Evolutionary conservation across 176 grass and related monocot species (phyloP).

Genomic region (Zizania latifolia): DNA sequence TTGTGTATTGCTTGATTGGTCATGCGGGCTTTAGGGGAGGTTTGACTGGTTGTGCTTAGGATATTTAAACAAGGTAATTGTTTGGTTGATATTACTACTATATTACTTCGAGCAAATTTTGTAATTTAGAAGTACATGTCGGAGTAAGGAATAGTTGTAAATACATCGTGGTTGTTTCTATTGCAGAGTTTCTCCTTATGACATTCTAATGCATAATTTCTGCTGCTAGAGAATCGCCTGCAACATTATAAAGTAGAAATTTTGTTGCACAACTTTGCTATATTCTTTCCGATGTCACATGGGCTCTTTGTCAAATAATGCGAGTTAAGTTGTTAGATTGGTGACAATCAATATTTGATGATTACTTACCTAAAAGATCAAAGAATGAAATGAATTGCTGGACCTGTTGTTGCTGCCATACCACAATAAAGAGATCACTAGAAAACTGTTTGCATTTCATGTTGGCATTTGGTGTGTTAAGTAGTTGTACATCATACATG

Average conservation of each 20-base stretch:
- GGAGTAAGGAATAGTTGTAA: slow-evolving; percentile 20
- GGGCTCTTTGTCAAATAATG: background rate
- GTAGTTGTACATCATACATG: background rate
- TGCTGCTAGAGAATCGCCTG: background rate
- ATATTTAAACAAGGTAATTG: slow-evolving; percentile 17
- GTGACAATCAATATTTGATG: background rate
- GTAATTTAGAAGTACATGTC: slow-evolving; percentile 29
- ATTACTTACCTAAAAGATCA: no score
- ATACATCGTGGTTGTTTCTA: slow-evolving; percentile 21
- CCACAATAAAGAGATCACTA: background rate
- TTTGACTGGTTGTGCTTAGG: slow-evolving; percentile 28
- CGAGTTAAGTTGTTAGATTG: background rate
- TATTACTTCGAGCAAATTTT: slow-evolving; percentile 27
- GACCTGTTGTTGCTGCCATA: background rate
- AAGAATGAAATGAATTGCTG: background rate
- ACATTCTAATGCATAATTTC: background rate
- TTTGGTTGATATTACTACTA: slow-evolving; percentile 25
- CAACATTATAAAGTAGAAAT: background rate
- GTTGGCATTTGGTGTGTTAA: no score
- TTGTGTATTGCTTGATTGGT: slow-evolving; percentile 26
- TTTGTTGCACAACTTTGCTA: background rate
- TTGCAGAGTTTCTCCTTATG: background rate
- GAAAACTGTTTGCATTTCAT: background rate
- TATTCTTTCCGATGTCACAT: background rate
- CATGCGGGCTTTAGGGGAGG: background rate